Base-by-base conservation (phyloP, 2,329 filamentous ascomycete species). In the Sporothrix humicola region DNA sequence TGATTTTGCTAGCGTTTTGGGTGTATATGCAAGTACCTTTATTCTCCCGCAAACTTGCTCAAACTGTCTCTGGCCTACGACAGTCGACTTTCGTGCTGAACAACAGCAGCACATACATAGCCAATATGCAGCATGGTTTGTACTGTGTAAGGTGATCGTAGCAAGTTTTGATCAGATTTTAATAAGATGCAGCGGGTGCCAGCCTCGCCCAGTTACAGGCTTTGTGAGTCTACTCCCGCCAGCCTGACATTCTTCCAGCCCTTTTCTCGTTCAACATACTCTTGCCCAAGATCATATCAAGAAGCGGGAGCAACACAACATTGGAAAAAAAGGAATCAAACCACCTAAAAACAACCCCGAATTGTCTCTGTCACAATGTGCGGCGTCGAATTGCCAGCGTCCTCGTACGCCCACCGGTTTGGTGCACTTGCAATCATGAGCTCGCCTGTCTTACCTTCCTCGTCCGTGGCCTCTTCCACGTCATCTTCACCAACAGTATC, bases 21-120 rank as follows among this genome's bases (percentile, higher is more conserved):
- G 56, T 70, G 68, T 23, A n/a, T 13, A 12, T 37, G 13, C 17
- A 73, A 58, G 72, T 73, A 73, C 50, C 48, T 52, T 5, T 37
- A 26, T 69, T 75, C 66, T 56, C 10, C 23, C 74, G 74, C 74
- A 76, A 76, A 75, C 74, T 70, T 76, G 75, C 75, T 76, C 75
- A 75, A 74, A 76, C 48, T 26, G 44, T 74, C 74, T 76, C 75
- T 54, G 12, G 17, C 59, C 44, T 8, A 48, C 48, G n/a, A 13
- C 37, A 9, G 9, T 20, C 20, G 42, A 13, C n/a, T 48, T 26
- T 12, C 13, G 17, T 37, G 31, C 8, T 23, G 15, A 20, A 12
- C 42, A 48, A 20, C 20, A 20, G 17, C 20, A 12, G 42, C 31
- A 12, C 23, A 26, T 42, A 12, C 12, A 66, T n/a, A 48, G 42